A percentile compares a stretch with the other conserved stretches of the same genome.
Conservation (phyloP, 2,329 filamentous ascomycete species). For the Madurella fahalii region DNA sequence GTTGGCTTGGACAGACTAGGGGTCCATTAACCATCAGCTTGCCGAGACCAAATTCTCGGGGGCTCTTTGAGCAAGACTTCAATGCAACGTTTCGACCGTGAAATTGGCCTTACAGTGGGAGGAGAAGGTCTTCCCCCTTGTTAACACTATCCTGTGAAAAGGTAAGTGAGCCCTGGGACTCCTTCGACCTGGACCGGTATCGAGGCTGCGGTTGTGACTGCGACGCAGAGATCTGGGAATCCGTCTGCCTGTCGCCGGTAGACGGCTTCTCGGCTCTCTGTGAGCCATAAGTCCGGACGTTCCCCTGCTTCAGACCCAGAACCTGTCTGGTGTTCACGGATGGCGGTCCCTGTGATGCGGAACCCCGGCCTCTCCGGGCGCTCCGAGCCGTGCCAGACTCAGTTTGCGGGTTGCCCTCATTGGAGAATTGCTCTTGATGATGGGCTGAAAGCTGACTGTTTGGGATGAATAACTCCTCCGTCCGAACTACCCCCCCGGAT, state of each 20-base stretch:
- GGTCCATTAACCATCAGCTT: background rate
- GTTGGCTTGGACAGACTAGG: constrained; percentile 1
- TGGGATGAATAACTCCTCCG: background rate
- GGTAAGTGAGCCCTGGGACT: constrained; percentile 18
- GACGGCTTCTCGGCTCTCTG: background rate
- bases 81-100: background rate
- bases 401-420: background rate
- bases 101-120: background rate
- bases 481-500: background rate
- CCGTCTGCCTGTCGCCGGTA: background rate
- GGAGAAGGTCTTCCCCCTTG: background rate
- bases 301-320: background rate
- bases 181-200: constrained; percentile 9
- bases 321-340: background rate
- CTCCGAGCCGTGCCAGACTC: background rate
- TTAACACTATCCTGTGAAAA: constrained; percentile 14
- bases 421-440: background rate
- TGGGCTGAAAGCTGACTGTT: background rate
- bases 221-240: background rate
- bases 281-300: constrained; percentile 15
- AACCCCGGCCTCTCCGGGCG: background rate
- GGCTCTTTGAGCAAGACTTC: constrained; percentile 1
- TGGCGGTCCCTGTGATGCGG: background rate
- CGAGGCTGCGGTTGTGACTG: constrained; percentile 10
- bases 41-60: background rate